These are phyloP conservation scores for Coemansia sp. DNA, from an alignment of 192 early-diverging fungal species.

Conservation along the genomic window DNA sequence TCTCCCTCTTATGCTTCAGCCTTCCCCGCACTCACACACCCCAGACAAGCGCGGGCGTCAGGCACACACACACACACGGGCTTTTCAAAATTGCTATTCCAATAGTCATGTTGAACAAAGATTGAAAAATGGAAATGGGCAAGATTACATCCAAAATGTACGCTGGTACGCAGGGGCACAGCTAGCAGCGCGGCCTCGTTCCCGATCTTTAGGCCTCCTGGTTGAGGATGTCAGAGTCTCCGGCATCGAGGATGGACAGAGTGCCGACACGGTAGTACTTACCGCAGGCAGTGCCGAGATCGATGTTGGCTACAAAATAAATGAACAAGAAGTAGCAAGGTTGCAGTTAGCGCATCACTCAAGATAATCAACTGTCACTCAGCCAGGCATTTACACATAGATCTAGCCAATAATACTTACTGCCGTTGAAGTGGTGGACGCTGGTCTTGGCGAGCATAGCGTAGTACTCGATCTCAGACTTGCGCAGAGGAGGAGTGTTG, in stretches of 20 bases:
- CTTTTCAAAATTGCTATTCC: neutral
- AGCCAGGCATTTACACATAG: neutral
- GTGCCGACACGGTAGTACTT: slow-evolving; percentile 97
- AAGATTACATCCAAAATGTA: slow-evolving; percentile 10
- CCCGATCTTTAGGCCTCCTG: slow-evolving; percentile 36
- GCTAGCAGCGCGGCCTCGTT: slow-evolving; percentile 16
- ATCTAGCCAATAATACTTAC: slow-evolving; percentile 60
- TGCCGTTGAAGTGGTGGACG: slow-evolving; percentile 99
- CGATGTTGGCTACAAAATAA: slow-evolving; percentile 97
- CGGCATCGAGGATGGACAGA: slow-evolving; percentile 97
- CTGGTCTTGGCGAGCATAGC: slow-evolving; percentile 99
- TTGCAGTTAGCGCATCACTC: neutral
- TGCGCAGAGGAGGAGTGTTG: slow-evolving; percentile 99
- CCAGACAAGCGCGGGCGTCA: neutral
- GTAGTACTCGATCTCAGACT: slow-evolving; percentile 99
- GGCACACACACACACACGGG: neutral
- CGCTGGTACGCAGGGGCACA: neutral
- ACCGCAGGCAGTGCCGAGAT: slow-evolving; percentile 99
- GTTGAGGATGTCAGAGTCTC: slow-evolving; percentile 94
- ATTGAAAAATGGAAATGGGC: slow-evolving; percentile 2
- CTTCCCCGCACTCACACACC: slow-evolving; percentile 7
- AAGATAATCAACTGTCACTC: neutral
- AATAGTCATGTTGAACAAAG: slow-evolving; percentile 11
- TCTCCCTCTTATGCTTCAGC: neutral
- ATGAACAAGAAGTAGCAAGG: slow-evolving; percentile 17